Evolutionary conservation across 2,329 filamentous ascomycete genomes (phyloP).

Genomic region (Monosporascus sp.): DNA sequence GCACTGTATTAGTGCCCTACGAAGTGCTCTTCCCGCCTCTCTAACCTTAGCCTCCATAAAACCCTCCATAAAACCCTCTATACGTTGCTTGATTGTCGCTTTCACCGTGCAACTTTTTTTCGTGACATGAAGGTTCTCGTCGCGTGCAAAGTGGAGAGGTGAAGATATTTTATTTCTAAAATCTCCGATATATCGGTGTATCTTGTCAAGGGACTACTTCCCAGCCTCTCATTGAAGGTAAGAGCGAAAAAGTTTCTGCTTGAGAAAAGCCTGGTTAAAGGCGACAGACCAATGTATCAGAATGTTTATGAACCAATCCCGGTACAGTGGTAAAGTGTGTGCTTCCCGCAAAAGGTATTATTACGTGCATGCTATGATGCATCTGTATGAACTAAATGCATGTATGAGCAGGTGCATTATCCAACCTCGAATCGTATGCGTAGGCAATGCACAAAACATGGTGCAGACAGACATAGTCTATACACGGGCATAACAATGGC

Average conservation of each 20-base stretch:
- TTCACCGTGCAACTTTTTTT: background rate
- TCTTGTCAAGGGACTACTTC: background rate
- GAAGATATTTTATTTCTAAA: background rate
- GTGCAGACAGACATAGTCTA: background rate
- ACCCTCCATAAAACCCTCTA: background rate
- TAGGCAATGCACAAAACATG: background rate
- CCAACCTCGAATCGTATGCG: background rate
- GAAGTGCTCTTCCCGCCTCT: background rate
- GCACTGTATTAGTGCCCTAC: background rate
- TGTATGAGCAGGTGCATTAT: background rate
- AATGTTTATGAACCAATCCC: background rate
- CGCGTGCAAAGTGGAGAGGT: background rate
- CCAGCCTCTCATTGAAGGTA: background rate
- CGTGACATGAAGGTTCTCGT: background rate
- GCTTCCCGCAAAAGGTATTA: background rate
- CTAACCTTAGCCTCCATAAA: background rate
- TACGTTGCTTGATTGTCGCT: background rate
- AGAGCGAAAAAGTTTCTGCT: no score
- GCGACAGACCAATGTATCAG: background rate
- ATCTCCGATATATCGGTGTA: background rate
- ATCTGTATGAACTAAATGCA: background rate
- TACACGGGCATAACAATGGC: slow-evolving; percentile 6
- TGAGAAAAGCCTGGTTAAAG: background rate
- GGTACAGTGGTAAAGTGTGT: background rate
- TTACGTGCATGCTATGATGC: background rate